Base-by-base conservation (phyloP, 306 rosid genomes). In the Fragaria ananassa region DNA sequence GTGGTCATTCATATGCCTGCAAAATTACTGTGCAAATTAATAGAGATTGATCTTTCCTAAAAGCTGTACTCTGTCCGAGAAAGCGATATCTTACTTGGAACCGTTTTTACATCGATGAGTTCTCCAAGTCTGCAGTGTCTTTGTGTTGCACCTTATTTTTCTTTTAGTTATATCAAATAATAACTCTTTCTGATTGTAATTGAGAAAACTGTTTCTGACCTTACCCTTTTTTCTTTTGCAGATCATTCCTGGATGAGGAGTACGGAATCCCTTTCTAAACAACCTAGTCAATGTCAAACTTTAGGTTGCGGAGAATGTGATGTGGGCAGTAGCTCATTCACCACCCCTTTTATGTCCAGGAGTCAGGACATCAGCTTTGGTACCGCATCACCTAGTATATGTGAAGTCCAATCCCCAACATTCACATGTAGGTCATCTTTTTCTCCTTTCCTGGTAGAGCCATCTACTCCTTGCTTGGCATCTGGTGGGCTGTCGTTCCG, bases 311-410 rank as follows among this genome's bases (percentile, higher is more conserved):
- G 78, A 64, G 86, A 78, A 65, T 81, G 83, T 87, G 80, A 81
- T 72, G 84, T 78, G 76, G 86, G 82, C 29, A 77, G 80, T 53
- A 71, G 86, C 83, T 88, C 93, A 61, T 87, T 88, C 78, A 88
- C 90, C 74, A 46, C 87, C 54, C 71, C 91, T 51, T 86, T 90
- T 74, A 91, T 91, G 88, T 87, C 96, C 61, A 87, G 92, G 83
- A 87, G 81, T 85, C 88, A 80, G 70, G 98, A 93, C 83, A 81
- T 91, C 78, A 93, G 97, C 81, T 93, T 93, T 71, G 93, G 96
- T 4, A 10, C 78, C 4, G 89, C 57, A 63, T 88, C 96, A n/a
- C 91, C 91, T 14, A 56, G 79, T 47, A 35, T 72, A 70, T 88
- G 90, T 49, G 91, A 86, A 23, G 80, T 81, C 70, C 90, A 82